phyloP scores from a whole-genome alignment of 2,329 filamentous ascomycete genomes.

The Beauveria sp. region DNA sequence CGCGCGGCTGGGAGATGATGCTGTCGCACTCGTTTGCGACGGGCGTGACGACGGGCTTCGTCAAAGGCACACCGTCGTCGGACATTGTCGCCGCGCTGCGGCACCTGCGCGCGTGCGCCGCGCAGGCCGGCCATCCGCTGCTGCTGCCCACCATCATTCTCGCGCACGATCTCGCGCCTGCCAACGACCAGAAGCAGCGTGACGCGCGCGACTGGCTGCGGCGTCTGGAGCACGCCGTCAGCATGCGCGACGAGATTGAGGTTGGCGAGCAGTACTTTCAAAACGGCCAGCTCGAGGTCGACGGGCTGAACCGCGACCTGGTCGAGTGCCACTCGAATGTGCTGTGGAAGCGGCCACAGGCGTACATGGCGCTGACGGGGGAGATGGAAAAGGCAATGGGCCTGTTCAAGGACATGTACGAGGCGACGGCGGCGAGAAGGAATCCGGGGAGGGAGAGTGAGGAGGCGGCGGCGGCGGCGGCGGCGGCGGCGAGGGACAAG shows the following conservation, averaged over 20 bases:
- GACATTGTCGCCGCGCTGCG: slow-evolving; percentile 42
- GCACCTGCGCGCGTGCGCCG: slow-evolving; percentile 42
- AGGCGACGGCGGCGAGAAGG: slow-evolving; percentile 14
- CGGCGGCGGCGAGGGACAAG: slow-evolving; percentile 18
- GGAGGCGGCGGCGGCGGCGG: background rate
- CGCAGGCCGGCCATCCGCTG: slow-evolving; percentile 49
- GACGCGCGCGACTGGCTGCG: slow-evolving; percentile 56
- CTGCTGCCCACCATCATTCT: slow-evolving; percentile 52
- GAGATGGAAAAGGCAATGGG: slow-evolving; percentile 43
- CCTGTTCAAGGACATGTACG: slow-evolving; percentile 29
- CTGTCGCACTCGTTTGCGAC: slow-evolving; percentile 50
- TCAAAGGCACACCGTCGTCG: slow-evolving; percentile 53
- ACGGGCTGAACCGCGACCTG: slow-evolving; percentile 53
- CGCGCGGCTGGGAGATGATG: slow-evolving; percentile 58
- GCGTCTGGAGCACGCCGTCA: slow-evolving; percentile 53
- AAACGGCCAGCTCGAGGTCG: slow-evolving; percentile 45
- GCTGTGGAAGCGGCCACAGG: slow-evolving; percentile 55
- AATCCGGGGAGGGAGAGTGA: slow-evolving; percentile 14
- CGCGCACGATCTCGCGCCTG: slow-evolving; percentile 47
- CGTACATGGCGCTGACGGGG: slow-evolving; percentile 46
- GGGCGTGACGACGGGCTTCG: slow-evolving; percentile 50
- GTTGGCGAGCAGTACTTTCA: slow-evolving; percentile 48
- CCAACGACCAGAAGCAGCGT: slow-evolving; percentile 54
- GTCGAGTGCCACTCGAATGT: slow-evolving; percentile 58
- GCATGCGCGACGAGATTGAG: slow-evolving; percentile 52